phyloP scores from a whole-genome alignment of 495 filamentous ascomycete genomes.

The Pyrenula aspistea region DNA sequence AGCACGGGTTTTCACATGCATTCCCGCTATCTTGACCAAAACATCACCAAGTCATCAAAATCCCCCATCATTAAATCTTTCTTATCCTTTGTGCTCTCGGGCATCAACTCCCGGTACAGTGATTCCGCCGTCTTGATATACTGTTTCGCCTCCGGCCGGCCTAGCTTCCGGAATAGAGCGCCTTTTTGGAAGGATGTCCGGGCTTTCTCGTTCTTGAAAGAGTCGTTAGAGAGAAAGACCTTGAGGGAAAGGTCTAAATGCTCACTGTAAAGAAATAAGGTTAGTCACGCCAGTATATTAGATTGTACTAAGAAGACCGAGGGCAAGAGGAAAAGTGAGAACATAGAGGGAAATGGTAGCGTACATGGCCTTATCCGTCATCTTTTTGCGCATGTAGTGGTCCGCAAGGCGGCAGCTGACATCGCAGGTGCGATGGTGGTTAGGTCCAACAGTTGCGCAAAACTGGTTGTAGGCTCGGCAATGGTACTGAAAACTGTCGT shows the following conservation, averaged over 20 bases:
- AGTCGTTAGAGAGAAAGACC: neutral
- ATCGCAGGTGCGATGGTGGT: slow-evolving; percentile 10
- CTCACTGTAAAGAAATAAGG: too few relatives aligned
- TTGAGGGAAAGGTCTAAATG: neutral
- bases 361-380: slow-evolving; percentile 8
- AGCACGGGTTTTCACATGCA: too few relatives aligned
- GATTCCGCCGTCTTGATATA: neutral
- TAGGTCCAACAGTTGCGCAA: slow-evolving; percentile 7
- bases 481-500: slow-evolving; percentile 10
- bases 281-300: too few relatives aligned
- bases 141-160: neutral
- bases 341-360: neutral
- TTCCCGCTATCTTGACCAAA: neutral
- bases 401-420: slow-evolving; percentile 8
- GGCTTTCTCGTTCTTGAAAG: neutral
- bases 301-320: neutral
- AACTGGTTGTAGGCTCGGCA: slow-evolving; percentile 4
- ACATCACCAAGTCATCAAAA: neutral
- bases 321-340: neutral
- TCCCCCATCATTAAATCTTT: neutral
- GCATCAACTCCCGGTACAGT: neutral
- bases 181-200: neutral
- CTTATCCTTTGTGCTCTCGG: neutral
- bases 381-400: slow-evolving; percentile 5
- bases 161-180: neutral